These are phyloP conservation scores for Clonostachys rosea DNA, from an alignment of 2,329 filamentous ascomycete species.

Conservation along the genomic window DNA sequence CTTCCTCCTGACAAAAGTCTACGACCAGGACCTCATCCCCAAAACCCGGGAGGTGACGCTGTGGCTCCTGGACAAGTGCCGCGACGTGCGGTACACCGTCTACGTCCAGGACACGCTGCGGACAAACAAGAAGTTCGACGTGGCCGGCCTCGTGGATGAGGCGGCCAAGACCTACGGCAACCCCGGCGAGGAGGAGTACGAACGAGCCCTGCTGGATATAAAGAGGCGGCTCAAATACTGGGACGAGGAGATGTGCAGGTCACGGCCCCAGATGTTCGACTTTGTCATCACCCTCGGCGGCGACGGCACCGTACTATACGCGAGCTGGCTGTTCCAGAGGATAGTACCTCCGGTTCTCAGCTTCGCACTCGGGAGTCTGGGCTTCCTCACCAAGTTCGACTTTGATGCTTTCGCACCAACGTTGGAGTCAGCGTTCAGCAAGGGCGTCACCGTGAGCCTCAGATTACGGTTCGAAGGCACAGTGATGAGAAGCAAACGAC, in stretches of 20 bases:
- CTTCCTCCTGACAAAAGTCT: constrained; percentile 87
- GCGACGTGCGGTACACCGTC: constrained; percentile 67
- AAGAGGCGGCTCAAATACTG: constrained; percentile 69
- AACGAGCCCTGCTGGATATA: constrained; percentile 27
- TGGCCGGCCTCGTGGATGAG: constrained; percentile 61
- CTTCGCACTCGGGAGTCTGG: constrained; percentile 86
- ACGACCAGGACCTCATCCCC: constrained; percentile 74
- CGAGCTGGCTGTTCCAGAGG: constrained; percentile 94
- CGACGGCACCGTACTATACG: constrained; percentile 95
- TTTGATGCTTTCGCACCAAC: constrained; percentile 70
- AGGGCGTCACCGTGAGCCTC: constrained; percentile 85
- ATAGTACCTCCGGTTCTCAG: constrained; percentile 91
- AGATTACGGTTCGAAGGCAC: constrained; percentile 89
- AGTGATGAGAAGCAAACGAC: constrained; percentile 73
- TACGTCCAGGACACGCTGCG: constrained; percentile 78
- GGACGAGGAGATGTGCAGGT: constrained; percentile 73
- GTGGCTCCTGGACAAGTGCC: constrained; percentile 74
- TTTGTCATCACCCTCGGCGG: constrained; percentile 90
- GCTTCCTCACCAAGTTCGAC: constrained; percentile 96
- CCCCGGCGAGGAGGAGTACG: constrained; percentile 22
- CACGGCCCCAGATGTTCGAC: constrained; percentile 83
- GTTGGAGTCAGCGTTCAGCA: constrained; percentile 66
- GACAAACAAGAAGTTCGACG: constrained; percentile 69
- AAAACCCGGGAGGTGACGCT: constrained; percentile 72
- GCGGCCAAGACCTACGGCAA: constrained; percentile 38